A percentile compares a stretch with the other conserved stretches of the same genome.
phyloP scores from a whole-genome alignment of 1,139 yeast species.

The Yamadazyma dendronema region DNA sequence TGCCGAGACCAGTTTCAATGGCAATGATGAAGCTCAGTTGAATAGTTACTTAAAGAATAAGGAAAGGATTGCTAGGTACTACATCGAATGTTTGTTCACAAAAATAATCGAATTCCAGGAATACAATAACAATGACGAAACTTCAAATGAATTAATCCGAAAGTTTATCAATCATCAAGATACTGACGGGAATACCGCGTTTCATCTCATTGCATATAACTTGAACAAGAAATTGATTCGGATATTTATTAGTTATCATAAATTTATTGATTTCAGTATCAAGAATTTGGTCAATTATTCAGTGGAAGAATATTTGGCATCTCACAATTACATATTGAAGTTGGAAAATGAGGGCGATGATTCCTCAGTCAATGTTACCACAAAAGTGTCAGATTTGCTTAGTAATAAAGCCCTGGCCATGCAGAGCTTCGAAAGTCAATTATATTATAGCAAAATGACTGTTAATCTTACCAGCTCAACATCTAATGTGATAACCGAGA shows the following conservation, averaged over 20 bases:
- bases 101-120: constrained; percentile 41
- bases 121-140: constrained; percentile 14
- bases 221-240: constrained; percentile 75
- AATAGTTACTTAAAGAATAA: constrained; percentile 37
- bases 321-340: constrained; percentile 31
- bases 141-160: constrained; percentile 38
- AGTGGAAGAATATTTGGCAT: constrained; percentile 66
- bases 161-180: constrained; percentile 82
- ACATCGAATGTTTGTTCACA: constrained; percentile 73
- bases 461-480: constrained; percentile 35
- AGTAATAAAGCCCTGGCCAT: constrained; percentile 15
- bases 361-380: constrained; percentile 4
- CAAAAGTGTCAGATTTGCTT: constrained; percentile 8
- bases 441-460: constrained; percentile 38
- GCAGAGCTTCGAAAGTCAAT: constrained; percentile 39
- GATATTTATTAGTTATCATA: constrained; percentile 69
- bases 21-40: constrained; percentile 16
- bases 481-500: constrained; percentile 38
- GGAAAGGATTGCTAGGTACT: constrained; percentile 75
- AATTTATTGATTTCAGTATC: constrained; percentile 58
- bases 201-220: constrained; percentile 77
- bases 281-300: constrained; percentile 70
- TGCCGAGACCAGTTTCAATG: constrained; percentile 12
- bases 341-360: constrained; percentile 20
- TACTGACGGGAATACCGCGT: constrained; percentile 80